Evolutionary conservation across 176 grass and related monocot genomes (phyloP).

Genomic region (Olyra latifolia): DNA sequence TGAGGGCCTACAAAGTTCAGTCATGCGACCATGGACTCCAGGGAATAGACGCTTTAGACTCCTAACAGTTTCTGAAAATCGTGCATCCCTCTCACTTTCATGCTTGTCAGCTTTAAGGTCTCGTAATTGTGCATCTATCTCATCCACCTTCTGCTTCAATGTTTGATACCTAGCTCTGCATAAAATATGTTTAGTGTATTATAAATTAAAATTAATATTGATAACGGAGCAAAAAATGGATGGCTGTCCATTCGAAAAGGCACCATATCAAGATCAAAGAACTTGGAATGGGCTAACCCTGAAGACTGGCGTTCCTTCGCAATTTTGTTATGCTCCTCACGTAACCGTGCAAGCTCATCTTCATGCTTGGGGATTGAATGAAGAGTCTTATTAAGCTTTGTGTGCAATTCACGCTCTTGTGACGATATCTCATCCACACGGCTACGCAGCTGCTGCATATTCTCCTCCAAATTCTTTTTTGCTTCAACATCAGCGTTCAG

Average conservation of each 20-base stretch:
- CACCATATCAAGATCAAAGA: constrained; percentile 29
- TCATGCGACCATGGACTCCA: constrained; percentile 99
- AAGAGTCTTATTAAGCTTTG: constrained; percentile 65
- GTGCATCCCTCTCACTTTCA: constrained; percentile 86
- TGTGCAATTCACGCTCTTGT: constrained; percentile 63
- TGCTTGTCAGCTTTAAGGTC: constrained; percentile 97
- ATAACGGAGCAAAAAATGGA: not conserved
- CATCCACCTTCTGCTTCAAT: constrained; percentile 77
- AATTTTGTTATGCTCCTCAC: constrained; percentile 66
- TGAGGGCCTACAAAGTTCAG: constrained; percentile 90
- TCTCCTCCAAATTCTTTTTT: constrained; percentile 93
- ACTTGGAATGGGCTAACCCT: constrained; percentile 57
- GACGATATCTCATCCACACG: constrained; percentile 77
- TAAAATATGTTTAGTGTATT: constrained; percentile 21
- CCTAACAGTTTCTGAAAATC: constrained; percentile 83
- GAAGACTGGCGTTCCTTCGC: constrained; percentile 79
- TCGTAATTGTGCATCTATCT: constrained; percentile 74
- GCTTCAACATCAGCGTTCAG: constrained; percentile 92
- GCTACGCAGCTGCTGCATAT: constrained; percentile 74
- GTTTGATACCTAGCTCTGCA: constrained; percentile 73
- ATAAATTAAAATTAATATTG: constrained; percentile 12
- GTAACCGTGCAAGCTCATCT: constrained; percentile 59
- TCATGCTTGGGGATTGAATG: constrained; percentile 65
- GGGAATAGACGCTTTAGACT: constrained; percentile 85
- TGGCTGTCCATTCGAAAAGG: not conserved